Percentiles rank a stretch among this genome's conserved stretches.
These are phyloP conservation scores for Rhizopus arrhizus DNA, from an alignment of 371 early-diverging fungal species.

Conservation along the genomic window DNA sequence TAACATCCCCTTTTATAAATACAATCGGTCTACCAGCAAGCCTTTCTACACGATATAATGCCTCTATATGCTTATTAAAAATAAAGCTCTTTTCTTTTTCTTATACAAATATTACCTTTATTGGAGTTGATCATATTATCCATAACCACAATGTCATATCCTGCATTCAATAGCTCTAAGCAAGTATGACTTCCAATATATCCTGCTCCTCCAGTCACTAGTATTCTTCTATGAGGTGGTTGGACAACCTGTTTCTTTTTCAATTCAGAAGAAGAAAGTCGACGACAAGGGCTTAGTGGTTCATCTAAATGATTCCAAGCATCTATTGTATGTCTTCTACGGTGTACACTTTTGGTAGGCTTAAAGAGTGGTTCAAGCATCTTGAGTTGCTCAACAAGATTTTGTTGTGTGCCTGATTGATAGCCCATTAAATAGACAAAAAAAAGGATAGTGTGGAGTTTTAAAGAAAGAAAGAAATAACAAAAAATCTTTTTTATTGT, in stretches of 20 bases:
- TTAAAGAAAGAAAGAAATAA: neutral
- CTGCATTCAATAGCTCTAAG: conserved; percentile 71
- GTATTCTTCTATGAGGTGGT: conserved; percentile 50
- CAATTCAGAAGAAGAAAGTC: conserved; percentile 13
- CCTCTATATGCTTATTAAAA: conserved; percentile 36
- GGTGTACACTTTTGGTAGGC: conserved; percentile 11
- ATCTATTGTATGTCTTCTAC: conserved; percentile 26
- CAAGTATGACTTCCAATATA: conserved; percentile 92
- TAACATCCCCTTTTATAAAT: conserved; percentile 49
- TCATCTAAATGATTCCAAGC: conserved; percentile 26
- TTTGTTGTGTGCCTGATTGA: conserved; percentile 17
- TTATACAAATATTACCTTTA: conserved; percentile 32
- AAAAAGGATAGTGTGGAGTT: no score
- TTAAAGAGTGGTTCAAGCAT: conserved; percentile 18
- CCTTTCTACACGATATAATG: conserved; percentile 48
- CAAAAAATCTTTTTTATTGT: neutral
- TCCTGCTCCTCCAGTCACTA: conserved; percentile 91
- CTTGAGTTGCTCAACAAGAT: conserved; percentile 26
- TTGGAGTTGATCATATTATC: conserved; percentile 78
- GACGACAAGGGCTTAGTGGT: conserved; percentile 13
- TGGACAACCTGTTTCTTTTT: conserved; percentile 17
- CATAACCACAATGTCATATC: conserved; percentile 76
- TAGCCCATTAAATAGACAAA: conserved; percentile 4
- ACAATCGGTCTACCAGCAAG: conserved; percentile 45
- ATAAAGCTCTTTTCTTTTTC: neutral